Evolutionary conservation across 2,329 filamentous ascomycete genomes (phyloP), one percentile per base, ranked within the genome.

Genomic region (Fusarium tuaranense): DNA sequence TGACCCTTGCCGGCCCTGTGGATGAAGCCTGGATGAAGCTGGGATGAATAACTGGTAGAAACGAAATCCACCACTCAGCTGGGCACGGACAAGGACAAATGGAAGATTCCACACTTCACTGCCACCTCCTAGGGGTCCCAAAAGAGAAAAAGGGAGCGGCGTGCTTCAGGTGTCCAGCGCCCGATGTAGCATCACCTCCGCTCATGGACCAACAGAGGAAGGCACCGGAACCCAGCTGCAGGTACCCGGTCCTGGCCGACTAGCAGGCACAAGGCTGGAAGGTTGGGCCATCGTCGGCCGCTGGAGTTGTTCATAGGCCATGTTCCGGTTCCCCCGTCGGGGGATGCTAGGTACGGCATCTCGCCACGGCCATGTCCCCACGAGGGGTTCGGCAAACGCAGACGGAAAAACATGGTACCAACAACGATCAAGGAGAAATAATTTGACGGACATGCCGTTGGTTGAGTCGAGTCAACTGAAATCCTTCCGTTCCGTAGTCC

Each of bases 1-100:
- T 41, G 59, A 46, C 60, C 63, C 55, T 62, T 18, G 55, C 51
- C 18, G 34, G 12, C 16, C 32, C 16, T 32, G 10, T 38, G 46
- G 44, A 46, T 32, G 32, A 25, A 39, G 39, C 30, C 48, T 61
- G 30, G 30, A 32, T 32, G 30, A 32, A 32, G 30, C 30, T 32
- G 64, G 68, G 63, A 68, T 57, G 51, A 27, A 53, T 8, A 36
- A 22, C 9, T 30, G 12, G 34, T n/a, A 46, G 10, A 63, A 27
- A 48, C 58, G 53, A 70, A 76, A 65, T 60, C 67, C 67, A 76
- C 70, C 73, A 74, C 70, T 76, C 73, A 75, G 58, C 64, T 64
- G 38, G 22, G 57, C 36, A 60, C 57, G 32, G 25, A 51, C 18
- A 22, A 10, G 39, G 20, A 34, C 27, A 61, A 51, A 70, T 57